These are phyloP conservation scores for Serendipita vermifera DNA, from an alignment of 768 basidiomycete species.

Conservation along the genomic window DNA sequence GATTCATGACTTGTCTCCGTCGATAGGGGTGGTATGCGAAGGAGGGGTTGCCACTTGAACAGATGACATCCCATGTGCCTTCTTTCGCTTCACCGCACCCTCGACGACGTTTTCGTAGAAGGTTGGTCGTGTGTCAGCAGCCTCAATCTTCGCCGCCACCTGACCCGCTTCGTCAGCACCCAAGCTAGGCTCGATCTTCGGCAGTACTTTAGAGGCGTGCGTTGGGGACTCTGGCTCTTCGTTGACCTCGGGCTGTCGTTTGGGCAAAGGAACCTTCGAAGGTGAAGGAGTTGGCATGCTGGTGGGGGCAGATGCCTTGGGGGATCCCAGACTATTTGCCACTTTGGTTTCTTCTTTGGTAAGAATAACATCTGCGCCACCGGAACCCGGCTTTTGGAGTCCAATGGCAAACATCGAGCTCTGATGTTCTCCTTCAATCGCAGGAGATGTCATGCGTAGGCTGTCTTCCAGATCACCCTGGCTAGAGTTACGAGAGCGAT, in stretches of 20 bases:
- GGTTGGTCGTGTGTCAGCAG: background rate
- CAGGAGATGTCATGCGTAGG: background rate
- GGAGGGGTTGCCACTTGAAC: too few relatives aligned
- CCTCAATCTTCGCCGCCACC: slow-evolving; percentile 7
- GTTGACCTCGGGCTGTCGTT: background rate
- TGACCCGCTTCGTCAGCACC: slow-evolving; percentile 4
- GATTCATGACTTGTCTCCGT: too few relatives aligned
- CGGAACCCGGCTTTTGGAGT: too few relatives aligned
- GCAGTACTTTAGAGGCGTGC: background rate
- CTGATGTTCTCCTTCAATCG: too few relatives aligned
- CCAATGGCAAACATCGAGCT: too few relatives aligned
- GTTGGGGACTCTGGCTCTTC: background rate
- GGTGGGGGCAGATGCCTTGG: too few relatives aligned
- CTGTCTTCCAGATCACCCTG: background rate
- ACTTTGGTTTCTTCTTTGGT: too few relatives aligned
- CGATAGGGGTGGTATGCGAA: too few relatives aligned
- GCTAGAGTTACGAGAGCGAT: background rate
- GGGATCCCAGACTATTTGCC: too few relatives aligned
- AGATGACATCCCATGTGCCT: background rate
- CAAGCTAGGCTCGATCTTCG: background rate
- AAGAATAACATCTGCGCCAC: too few relatives aligned
- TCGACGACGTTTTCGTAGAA: slow-evolving; percentile 8
- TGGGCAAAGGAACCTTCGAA: background rate
- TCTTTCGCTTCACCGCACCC: slow-evolving; percentile 1
- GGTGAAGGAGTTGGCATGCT: background rate